Base-by-base conservation (phyloP, 1,284 basidiomycete genomes). In the Coniferiporia weirii region DNA sequence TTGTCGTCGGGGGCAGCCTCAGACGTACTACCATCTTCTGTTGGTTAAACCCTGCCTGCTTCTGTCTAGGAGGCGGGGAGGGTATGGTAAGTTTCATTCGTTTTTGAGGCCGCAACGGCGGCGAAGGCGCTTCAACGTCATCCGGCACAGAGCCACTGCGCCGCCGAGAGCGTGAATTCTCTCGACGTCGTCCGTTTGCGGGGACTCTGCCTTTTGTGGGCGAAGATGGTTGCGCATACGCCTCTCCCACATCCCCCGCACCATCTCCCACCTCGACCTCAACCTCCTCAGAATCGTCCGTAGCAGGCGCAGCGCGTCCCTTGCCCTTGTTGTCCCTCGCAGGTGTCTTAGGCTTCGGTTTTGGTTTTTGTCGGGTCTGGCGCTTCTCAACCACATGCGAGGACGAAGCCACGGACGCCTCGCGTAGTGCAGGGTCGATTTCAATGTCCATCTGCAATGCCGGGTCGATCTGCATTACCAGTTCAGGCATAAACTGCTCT, bases 381-480 rank as follows among this genome's bases (percentile, higher is more conserved):
- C 54, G 54, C 27, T 55, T 56, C 12, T 57, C 61, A 15, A 56
- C 60, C 10, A 65, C 67, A 55, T 73, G 73, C n/a, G 82, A 82
- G 1, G 80, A 76, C 12, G 81, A 82, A 1, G 81, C 79, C 13
- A 81, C 72, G 7, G 80, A 81, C 4, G 71, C 63, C 62, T 74
- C 77, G 32, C 71, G 70, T 15, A 63, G 45, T 9, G 58, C 52
- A 3, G 58, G 64, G 40, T 62, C 57, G n/a, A 62, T 62, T 17
- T 58, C 60, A 34, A 61, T 51, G 9, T 15, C 32, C 12, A 47
- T 54, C 51, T 56, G 57, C 27, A 62, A 36, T 22, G 57, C 54
- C 12, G 57, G 55, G 45, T 60, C 53, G 19, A 61, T 64, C 51
- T 58, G 49, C n/a, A 47, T 43, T 27, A 62, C 48, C 19, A n/a